phyloP scores from a whole-genome alignment of 202 grass and related monocot species.

The Elaeis oleifera region DNA sequence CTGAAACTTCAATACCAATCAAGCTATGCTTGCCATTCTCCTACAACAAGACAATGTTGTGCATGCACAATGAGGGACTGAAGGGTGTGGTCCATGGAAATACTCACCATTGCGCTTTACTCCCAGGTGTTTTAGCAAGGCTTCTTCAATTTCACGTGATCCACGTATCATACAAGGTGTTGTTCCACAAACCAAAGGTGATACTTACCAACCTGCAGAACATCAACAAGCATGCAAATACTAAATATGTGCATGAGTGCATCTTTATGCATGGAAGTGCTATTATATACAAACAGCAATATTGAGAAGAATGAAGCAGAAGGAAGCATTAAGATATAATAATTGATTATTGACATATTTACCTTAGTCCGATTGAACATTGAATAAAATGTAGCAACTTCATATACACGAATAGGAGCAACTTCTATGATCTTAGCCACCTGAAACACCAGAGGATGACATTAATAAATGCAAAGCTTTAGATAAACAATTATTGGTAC shows the following conservation, averaged over 20 bases:
- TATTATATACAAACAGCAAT: no score
- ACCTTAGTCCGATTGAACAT: conserved; percentile 98
- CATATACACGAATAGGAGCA: conserved; percentile 89
- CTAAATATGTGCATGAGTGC: neutral
- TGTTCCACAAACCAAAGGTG: conserved; percentile 98
- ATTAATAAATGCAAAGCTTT: neutral
- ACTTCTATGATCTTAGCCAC: conserved; percentile 83
- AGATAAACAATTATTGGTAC: neutral
- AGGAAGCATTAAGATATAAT: conserved; percentile 4
- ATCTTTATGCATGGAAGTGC: no score
- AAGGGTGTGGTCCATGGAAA: neutral
- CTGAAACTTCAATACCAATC: no score
- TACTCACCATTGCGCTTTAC: conserved; percentile 89
- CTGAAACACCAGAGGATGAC: conserved; percentile 33
- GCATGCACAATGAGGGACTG: no score
- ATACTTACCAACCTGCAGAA: conserved; percentile 87
- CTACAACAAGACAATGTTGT: no score
- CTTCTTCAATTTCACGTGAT: conserved; percentile 90
- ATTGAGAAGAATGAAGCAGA: neutral
- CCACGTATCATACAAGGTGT: conserved; percentile 99
- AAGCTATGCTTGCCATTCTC: no score
- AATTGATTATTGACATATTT: conserved; percentile 20
- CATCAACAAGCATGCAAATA: conserved; percentile 6
- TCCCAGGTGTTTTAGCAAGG: conserved; percentile 81
- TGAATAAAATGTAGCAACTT: conserved; percentile 98